Base-by-base conservation (phyloP, 176 grass and related monocot species). In the Oryza glaberrima region DNA sequence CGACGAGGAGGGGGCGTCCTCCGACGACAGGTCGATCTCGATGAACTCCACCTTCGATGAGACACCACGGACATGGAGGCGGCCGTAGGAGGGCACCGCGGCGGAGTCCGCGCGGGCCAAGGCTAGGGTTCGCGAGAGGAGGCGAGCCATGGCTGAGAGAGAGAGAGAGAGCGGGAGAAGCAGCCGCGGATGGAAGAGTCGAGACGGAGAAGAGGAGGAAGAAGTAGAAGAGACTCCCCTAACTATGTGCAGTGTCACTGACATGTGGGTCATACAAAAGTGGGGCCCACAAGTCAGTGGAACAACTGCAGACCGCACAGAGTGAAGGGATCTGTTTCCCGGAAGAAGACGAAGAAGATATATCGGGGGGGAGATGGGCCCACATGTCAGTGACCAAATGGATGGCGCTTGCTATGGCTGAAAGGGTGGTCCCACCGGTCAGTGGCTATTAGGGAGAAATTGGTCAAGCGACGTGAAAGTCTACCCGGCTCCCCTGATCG, bases 21-120 rank as follows among this genome's bases (percentile, higher is more conserved):
- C 88, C 6, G 74, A 88, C 6, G 73, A 88, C 1, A 99, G 76
- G 66, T 99, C 96, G 74, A 91, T 87, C 86, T 99, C 93, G 75
- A 99, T 65, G 38, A 96, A 77, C 40, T 94, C 87, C 23, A 83
- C 93, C 85, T 92, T 88, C 35, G 35, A 79, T 5, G 84, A 82
- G 40, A 92, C 86, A 19, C 66, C 70, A 47, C 84, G 44, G 58
- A 77, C 15, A 52, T 78, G 32, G 30, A 20, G 54, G 74, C 46
- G 9, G 5, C 66, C 3, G 77, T 82, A 14, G 11, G 16, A 2
- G 48, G 49, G 34, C 2, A 25, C 20, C 16, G 58, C 15, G 6
- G 80, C 48, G 61, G 56, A 28, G 11, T 3, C 30, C 30, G 80
- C 58, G 45, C 78, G 81, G 20, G 70, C 16, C 76, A 90, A 82